Percentiles rank a stretch among this genome's conserved stretches.
Evolutionary conservation across 768 basidiomycete species (phyloP).

Genomic region (Lentinus brumalis): DNA sequence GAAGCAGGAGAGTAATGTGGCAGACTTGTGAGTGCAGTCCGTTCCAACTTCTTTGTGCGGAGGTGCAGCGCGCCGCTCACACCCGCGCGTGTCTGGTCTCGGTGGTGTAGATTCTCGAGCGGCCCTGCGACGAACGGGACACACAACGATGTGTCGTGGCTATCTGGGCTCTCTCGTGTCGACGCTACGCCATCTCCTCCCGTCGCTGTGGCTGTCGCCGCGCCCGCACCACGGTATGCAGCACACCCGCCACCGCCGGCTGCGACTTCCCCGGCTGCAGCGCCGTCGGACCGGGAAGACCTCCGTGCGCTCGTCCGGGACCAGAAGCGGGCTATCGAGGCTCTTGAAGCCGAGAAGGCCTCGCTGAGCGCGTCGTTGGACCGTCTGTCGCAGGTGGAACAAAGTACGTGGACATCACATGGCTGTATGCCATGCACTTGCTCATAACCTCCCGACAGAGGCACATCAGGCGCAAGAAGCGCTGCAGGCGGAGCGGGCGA

Average conservation of each 20-base stretch:
- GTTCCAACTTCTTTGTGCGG: constrained; percentile 16
- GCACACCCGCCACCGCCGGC: constrained; percentile 10
- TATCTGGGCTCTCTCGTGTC: constrained; percentile 57
- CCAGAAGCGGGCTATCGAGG: constrained; percentile 72
- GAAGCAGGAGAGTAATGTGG: constrained; percentile 44
- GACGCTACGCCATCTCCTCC: constrained; percentile 27
- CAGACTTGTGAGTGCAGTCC: constrained; percentile 61
- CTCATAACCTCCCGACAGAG: constrained; percentile 2
- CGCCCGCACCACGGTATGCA: constrained; percentile 37
- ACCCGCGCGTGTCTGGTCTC: neutral
- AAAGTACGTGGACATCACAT: constrained; percentile 45
- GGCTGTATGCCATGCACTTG: neutral
- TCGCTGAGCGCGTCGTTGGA: constrained; percentile 48
- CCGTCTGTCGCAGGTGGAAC: constrained; percentile 59
- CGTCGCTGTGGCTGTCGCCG: constrained; percentile 25
- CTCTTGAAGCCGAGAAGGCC: constrained; percentile 59
- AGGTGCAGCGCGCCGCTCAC: constrained; percentile 4
- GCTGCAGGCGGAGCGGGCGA: constrained; percentile 40
- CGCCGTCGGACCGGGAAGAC: constrained; percentile 23
- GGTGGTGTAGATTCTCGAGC: constrained; percentile 45
- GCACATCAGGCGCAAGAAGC: constrained; percentile 18
- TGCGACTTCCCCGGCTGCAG: constrained; percentile 12
- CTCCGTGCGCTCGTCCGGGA: constrained; percentile 45
- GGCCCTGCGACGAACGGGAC: constrained; percentile 33
- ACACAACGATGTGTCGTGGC: constrained; percentile 49